A percentile compares a stretch with the other conserved stretches of the same genome.
Evolutionary conservation across 2,329 filamentous ascomycete genomes (phyloP).

Genomic region (Gremmenia infestans): DNA sequence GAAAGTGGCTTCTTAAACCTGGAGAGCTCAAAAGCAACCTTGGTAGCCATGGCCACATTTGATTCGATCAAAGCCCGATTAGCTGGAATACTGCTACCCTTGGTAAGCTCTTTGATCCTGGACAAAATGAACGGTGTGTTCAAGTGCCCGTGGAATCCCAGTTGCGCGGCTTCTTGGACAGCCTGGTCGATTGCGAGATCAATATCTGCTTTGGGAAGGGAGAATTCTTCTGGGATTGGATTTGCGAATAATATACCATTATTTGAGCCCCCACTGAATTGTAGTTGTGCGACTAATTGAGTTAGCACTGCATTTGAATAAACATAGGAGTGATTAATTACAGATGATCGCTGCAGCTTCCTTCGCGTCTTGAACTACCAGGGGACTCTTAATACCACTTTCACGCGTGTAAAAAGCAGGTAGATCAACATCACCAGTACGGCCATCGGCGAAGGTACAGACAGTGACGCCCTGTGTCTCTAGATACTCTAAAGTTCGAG

Average conservation of each 20-base stretch:
- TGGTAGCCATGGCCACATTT: slow-evolving; percentile 61
- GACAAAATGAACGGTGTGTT: slow-evolving; percentile 66
- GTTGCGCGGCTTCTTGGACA: slow-evolving; percentile 46
- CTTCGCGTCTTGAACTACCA: slow-evolving; percentile 65
- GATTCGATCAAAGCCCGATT: slow-evolving; percentile 62
- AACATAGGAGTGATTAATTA: slow-evolving; percentile 35
- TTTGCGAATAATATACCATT: slow-evolving; percentile 87
- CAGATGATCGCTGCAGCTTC: slow-evolving; percentile 87
- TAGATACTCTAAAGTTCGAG: slow-evolving; percentile 75
- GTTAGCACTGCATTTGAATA: slow-evolving; percentile 5
- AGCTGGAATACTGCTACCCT: slow-evolving; percentile 55
- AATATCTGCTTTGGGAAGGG: slow-evolving; percentile 56
- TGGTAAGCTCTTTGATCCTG: slow-evolving; percentile 64
- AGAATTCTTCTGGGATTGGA: slow-evolving; percentile 58
- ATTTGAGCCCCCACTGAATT: slow-evolving; percentile 56
- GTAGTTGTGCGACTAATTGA: slow-evolving; percentile 66
- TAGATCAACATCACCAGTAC: slow-evolving; percentile 69
- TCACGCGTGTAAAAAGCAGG: slow-evolving; percentile 91
- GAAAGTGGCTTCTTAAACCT: neutral
- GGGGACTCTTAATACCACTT: slow-evolving; percentile 75
- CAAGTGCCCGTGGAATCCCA: slow-evolving; percentile 56
- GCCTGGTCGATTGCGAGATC: slow-evolving; percentile 52
- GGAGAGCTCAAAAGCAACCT: slow-evolving; percentile 52
- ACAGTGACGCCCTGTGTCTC: slow-evolving; percentile 74
- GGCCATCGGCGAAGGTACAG: slow-evolving; percentile 83